phyloP scores from a whole-genome alignment of 768 basidiomycete genomes.

The Symmetrospora coprosmae region DNA sequence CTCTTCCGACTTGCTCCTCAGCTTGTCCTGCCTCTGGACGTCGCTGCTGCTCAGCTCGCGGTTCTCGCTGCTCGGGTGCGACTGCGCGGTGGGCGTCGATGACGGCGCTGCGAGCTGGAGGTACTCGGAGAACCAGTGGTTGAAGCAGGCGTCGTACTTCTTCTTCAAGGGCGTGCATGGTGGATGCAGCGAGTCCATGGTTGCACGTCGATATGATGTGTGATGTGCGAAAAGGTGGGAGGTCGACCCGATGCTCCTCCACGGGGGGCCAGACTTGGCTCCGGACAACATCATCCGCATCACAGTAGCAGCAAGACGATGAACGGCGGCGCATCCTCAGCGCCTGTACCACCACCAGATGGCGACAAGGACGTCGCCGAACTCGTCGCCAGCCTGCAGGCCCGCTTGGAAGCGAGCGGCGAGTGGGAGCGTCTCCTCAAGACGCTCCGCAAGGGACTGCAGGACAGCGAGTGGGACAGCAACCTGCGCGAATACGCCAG shows the following conservation, averaged over 20 bases:
- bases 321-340: background rate
- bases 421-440: background rate
- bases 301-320: background rate
- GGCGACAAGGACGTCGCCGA: no score
- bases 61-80: background rate
- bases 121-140: constrained; percentile 94
- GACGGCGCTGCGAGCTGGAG: constrained; percentile 50
- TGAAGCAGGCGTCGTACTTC: constrained; percentile 86
- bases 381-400: constrained; percentile 11
- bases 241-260: background rate
- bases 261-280: background rate
- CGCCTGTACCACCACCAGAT: background rate
- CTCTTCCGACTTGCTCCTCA: constrained; percentile 67
- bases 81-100: constrained; percentile 35
- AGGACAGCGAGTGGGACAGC: background rate
- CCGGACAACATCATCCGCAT: background rate
- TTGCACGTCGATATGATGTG: background rate
- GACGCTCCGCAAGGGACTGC: background rate
- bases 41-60: background rate
- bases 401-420: background rate
- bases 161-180: constrained; percentile 83
- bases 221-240: background rate
- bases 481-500: background rate
- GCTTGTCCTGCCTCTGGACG: constrained; percentile 46
- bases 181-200: constrained; percentile 49